A percentile compares a stretch with the other conserved stretches of the same genome.
Evolutionary conservation across 1,139 yeast species (phyloP).

Genomic region (Hansenula lynferdii): DNA sequence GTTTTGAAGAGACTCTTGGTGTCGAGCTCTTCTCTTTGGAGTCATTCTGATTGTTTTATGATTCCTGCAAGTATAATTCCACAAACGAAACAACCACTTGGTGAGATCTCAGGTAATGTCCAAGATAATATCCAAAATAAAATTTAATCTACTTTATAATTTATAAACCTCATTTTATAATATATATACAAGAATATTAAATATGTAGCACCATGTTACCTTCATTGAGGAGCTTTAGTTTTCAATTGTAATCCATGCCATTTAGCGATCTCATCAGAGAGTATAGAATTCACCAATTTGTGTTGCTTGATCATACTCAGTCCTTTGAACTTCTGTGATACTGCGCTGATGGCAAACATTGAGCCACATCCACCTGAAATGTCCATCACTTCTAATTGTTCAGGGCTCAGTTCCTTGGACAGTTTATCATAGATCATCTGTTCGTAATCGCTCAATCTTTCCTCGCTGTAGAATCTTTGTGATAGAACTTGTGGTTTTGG

Average conservation of each 20-base stretch:
- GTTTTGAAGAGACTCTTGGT: background rate
- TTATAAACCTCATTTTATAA: background rate
- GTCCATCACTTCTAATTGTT: constrained; percentile 62
- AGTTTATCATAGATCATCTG: constrained; percentile 55
- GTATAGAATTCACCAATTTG: constrained; percentile 73
- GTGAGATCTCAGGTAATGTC: no score
- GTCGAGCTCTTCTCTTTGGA: background rate
- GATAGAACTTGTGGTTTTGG: background rate
- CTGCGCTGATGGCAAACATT: constrained; percentile 86
- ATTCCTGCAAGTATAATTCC: background rate
- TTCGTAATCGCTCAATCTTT: constrained; percentile 59
- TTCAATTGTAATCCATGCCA: constrained; percentile 95
- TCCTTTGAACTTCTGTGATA: constrained; percentile 72
- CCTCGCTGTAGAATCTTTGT: constrained; percentile 8
- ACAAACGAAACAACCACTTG: no score
- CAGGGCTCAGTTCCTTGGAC: constrained; percentile 51
- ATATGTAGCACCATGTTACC: background rate
- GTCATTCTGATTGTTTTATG: background rate
- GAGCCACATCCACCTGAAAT: constrained; percentile 97
- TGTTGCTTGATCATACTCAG: constrained; percentile 87
- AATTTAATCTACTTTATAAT: no score
- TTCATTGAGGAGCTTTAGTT: constrained; percentile 47
- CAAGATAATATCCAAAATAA: no score
- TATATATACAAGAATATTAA: background rate
- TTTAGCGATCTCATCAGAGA: constrained; percentile 79